These are phyloP conservation scores for Chloranthus sessilifolius DNA, from an alignment of 164 flowering plant genomes.

Conservation along the genomic window DNA sequence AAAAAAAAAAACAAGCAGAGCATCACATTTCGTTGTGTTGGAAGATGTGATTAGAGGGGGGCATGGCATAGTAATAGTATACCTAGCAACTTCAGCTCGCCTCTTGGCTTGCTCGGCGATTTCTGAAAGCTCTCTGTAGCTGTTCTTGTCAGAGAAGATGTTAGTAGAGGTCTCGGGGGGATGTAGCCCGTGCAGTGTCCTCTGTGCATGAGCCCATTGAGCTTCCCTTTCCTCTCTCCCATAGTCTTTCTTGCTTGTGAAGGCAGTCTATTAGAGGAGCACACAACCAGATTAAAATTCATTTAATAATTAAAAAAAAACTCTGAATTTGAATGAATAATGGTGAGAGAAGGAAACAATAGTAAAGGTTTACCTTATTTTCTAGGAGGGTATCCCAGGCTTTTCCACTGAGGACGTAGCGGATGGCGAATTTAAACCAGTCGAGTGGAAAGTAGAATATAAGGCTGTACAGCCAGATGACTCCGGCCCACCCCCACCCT, in stretches of 20 bases:
- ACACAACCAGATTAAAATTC: background rate
- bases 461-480: constrained; percentile 85
- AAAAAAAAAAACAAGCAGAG: background rate
- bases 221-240: constrained; percentile 97
- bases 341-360: too few relatives aligned
- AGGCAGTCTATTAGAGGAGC: constrained; percentile 67
- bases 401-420: constrained; percentile 78
- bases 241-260: constrained; percentile 91
- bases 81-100: constrained; percentile 97
- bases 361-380: constrained; percentile 51
- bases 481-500: constrained; percentile 99
- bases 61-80: too few relatives aligned
- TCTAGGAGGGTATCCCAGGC: constrained; percentile 84
- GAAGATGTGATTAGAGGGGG: too few relatives aligned
- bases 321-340: background rate
- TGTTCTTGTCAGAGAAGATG: constrained; percentile 75
- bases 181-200: constrained; percentile 94
- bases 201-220: constrained; percentile 97
- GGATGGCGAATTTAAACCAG: constrained; percentile 65
- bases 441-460: constrained; percentile 87
- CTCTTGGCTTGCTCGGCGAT: constrained; percentile 98
- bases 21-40: too few relatives aligned
- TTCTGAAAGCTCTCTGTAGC: constrained; percentile 92
- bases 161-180: constrained; percentile 49
- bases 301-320: background rate